A percentile compares a stretch with the other conserved stretches of the same genome.
Evolutionary conservation across 257 asterid genomes (phyloP).

Genomic region (Jaltomata sinuosa): DNA sequence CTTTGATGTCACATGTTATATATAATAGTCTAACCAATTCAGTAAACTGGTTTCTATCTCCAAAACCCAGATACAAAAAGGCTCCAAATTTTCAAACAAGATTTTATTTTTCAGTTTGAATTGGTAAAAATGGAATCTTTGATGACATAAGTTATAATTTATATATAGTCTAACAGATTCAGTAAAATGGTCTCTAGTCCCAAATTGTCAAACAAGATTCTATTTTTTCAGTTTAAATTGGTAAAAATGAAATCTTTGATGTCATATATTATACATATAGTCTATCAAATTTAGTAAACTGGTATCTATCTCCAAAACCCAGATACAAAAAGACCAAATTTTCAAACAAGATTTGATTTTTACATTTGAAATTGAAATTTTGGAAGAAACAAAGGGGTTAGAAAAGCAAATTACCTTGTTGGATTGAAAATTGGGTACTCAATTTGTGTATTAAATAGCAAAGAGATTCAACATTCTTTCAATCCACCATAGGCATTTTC

Average conservation of each 20-base stretch:
- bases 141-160: too few relatives aligned
- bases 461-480: neutral
- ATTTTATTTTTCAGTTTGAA: too few relatives aligned
- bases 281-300: neutral
- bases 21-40: neutral
- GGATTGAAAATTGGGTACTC: neutral
- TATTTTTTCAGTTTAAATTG: too few relatives aligned
- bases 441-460: neutral
- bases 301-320: neutral
- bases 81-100: neutral
- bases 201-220: neutral
- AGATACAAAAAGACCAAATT: too few relatives aligned
- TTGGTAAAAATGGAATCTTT: neutral
- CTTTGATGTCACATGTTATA: neutral
- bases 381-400: neutral
- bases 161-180: too few relatives aligned
- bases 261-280: neutral
- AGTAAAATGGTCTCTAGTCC: neutral
- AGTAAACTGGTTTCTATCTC: neutral
- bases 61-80: neutral
- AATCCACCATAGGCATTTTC: neutral
- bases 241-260: neutral
- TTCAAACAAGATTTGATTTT: neutral
- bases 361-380: neutral
- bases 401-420: neutral